Base-by-base conservation (phyloP, 441 rosid species). In the Euphorbia celastroides region DNA sequence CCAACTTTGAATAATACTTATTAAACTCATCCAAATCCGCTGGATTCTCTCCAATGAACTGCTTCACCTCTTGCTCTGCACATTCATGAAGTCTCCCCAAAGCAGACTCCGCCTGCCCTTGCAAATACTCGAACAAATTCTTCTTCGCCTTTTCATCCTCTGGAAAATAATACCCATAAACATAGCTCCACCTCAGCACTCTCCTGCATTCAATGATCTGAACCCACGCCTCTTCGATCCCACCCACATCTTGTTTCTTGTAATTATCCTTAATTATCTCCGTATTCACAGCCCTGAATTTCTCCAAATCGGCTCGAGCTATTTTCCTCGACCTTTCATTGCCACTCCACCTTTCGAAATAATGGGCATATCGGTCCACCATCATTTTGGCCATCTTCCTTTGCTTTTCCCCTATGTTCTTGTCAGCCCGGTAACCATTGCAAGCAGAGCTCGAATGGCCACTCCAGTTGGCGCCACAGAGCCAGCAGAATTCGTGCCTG, bases 121-220 rank as follows among this genome's bases (percentile, higher is more conserved):
- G 97, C 80, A 92, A 72, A 72, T 90, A 88, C 81, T 92, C 93
- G 46, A 90, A 90, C 73, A 90, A 77, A 48, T 77, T 83, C 65
- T 80, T 81, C 77, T 83, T 84, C 16, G 86, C 92, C 62, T 70
- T 80, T 58, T 84, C 85, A 34, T 78, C 68, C 58, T 87, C 88
- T 1, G 87, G 85, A 12, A 92, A 76, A 72, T 90, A 88, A 80
- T 84, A 92, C 26, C 98, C 97, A 80, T 90, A 90, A n/a, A 88
- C 93, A 77, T 92, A 92, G 11, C 92, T 92, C 98, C 98, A 89
- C 75, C 83, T 90, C 70, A 89, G 77, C 56, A 86, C 92, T 75
- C 93, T 78, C 71, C 96, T 77, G 64, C 98, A 90, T 77, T 92
- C 97, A 67, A 92, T 82, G 54, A 90, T 92, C 93, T 92, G 89